A percentile compares a stretch with the other conserved stretches of the same genome.
phyloP scores from a whole-genome alignment of 2,329 filamentous ascomycete genomes.

The Tolypocladium pustulatum region DNA sequence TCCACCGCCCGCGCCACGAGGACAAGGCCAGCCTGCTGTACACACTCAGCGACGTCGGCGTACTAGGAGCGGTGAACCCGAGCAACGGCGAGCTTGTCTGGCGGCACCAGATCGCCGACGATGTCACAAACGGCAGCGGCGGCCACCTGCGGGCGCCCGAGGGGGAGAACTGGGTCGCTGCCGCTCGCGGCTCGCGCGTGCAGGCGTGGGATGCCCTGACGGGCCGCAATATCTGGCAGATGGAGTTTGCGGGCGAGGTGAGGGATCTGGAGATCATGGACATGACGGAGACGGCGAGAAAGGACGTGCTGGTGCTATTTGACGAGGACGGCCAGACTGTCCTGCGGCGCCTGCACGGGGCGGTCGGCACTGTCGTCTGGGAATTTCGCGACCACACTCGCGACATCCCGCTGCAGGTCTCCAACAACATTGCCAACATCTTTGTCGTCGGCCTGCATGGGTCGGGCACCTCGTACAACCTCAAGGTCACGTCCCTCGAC shows the following conservation, averaged over 20 bases:
- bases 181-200: constrained; percentile 59
- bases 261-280: constrained; percentile 70
- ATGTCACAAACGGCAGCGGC: constrained; percentile 29
- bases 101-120: constrained; percentile 63
- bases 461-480: constrained; percentile 57
- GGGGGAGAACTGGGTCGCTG: constrained; percentile 66
- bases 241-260: constrained; percentile 45
- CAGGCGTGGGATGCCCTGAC: constrained; percentile 75
- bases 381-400: constrained; percentile 59
- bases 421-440: constrained; percentile 58
- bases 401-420: constrained; percentile 64
- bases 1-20: constrained; percentile 73
- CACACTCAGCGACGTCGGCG: constrained; percentile 72
- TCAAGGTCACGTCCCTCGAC: constrained; percentile 68
- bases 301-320: constrained; percentile 63
- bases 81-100: constrained; percentile 76
- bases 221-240: constrained; percentile 69
- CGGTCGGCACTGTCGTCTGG: constrained; percentile 67
- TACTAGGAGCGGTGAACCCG: constrained; percentile 83
- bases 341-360: constrained; percentile 62
- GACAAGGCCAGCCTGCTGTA: constrained; percentile 87
- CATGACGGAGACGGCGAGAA: constrained; percentile 50
- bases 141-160: constrained; percentile 63
- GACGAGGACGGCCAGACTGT: constrained; percentile 46
- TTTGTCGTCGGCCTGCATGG: constrained; percentile 71